These are phyloP conservation scores for Arbutus unedo DNA, from an alignment of 148 eudicot species.

Conservation along the genomic window DNA sequence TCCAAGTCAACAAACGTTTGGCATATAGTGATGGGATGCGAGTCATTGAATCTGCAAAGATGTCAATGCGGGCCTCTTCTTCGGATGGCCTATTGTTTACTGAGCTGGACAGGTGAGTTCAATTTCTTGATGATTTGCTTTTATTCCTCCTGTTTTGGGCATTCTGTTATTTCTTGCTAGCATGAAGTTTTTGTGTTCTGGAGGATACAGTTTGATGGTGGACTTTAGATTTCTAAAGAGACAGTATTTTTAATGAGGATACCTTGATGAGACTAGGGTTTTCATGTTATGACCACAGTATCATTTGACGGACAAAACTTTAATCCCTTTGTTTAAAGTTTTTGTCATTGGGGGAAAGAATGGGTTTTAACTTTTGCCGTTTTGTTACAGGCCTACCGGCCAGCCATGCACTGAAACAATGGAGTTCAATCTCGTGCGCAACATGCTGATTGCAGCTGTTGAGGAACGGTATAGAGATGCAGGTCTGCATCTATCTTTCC, in stretches of 20 bases:
- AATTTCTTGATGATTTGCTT: not conserved
- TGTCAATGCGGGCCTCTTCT: constrained; percentile 32
- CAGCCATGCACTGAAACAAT: constrained; percentile 65
- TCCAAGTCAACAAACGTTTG: constrained; percentile 86
- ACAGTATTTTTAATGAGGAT: not conserved
- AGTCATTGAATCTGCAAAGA: constrained; percentile 62
- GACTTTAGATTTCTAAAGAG: not conserved
- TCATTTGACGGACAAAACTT: not conserved
- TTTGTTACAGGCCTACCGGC: constrained; percentile 61
- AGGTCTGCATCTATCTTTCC: constrained; percentile 37
- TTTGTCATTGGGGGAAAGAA: not conserved
- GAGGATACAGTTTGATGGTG: no score
- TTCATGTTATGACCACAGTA: not conserved
- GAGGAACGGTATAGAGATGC: constrained; percentile 95
- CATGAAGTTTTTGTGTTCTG: no score
- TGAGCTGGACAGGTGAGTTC: constrained; percentile 72
- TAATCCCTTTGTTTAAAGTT: not conserved
- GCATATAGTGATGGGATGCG: constrained; percentile 90
- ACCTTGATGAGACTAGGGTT: not conserved
- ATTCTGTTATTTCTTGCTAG: not conserved
- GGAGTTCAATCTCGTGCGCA: constrained; percentile 70
- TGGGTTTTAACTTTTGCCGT: not conserved
- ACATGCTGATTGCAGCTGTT: constrained; percentile 83
- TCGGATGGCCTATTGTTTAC: constrained; percentile 54
- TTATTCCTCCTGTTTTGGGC: not conserved